Evolutionary conservation across 805 yeast genomes (phyloP), one percentile per base, ranked within the genome.

Genomic region (Sugiyamaella americana): DNA sequence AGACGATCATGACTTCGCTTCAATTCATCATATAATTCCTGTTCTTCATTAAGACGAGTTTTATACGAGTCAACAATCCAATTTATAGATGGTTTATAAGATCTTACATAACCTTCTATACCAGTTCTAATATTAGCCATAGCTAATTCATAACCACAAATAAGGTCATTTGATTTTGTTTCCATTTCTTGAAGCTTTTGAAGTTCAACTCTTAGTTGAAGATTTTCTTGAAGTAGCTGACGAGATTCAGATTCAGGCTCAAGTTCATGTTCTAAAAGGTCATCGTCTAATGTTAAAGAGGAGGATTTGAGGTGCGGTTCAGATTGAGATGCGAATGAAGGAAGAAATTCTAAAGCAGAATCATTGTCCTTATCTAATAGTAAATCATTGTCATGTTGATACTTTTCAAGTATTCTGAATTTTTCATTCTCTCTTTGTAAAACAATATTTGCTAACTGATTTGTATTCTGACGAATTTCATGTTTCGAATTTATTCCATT

Each of bases 361-460:
- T 8, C 8, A 13, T 13, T 26, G 13, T 26, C 32, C 13, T 13
- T 13, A 26, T 26, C 32, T 8, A 13, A 8, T 26, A 8, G 8
- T 26, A 26, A 26, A 26, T 26, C 32, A 26, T 26, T 26, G 32
- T 26, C 32, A 19, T 37, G 41, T 17, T 50, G 40, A n/a, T 47
- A 49, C 19, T 46, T 39, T 2, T 54, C 49, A 13, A 60, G 35
- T 2, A 54, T 21, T 13, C 55, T 50, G 23, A 52, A 36, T n/a
- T 52, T 57, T 37, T 52, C 56, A 18, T 54, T 52, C 35, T 57
- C 56, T 6, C 26, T 39, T 19, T 44, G 47, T 34, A 50, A 41
- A 8, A 62, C 56, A 19, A 57, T 51, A 1, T 32, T 39, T 3
- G 64, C 65, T 6, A 56, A 48, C 41, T 38, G 41, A 34, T 48